These are phyloP conservation scores for Pyricularia grisea DNA, from an alignment of 2,329 filamentous ascomycete species.

Conservation along the genomic window DNA sequence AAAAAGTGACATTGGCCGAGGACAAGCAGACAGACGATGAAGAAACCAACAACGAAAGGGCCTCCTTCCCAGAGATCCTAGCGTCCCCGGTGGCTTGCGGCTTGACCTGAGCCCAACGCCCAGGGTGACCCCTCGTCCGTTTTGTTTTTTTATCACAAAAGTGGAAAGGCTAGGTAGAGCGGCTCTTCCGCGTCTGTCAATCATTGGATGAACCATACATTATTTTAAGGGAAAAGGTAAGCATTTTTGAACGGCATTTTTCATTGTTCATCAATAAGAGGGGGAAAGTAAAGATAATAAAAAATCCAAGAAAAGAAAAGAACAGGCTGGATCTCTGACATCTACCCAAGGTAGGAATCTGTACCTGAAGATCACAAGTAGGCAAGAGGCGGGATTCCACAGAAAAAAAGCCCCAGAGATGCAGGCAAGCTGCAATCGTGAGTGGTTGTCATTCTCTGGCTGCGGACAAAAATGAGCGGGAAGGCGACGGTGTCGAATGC, in stretches of 20 bases:
- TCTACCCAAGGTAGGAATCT: neutral
- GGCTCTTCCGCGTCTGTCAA: neutral
- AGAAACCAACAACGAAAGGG: neutral
- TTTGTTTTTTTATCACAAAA: neutral
- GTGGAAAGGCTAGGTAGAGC: neutral
- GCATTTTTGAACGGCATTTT: neutral
- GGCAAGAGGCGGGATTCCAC: neutral
- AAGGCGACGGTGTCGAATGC: neutral
- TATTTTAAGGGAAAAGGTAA: neutral
- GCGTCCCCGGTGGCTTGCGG: neutral
- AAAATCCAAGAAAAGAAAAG: neutral
- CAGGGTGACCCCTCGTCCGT: neutral
- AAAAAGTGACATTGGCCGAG: no score
- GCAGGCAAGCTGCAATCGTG: neutral
- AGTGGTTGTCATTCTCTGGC: neutral
- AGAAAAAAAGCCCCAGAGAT: neutral
- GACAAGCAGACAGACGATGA: no score
- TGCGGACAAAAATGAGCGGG: neutral
- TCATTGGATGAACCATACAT: neutral
- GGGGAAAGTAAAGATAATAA: neutral
- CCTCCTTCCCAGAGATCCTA: neutral
- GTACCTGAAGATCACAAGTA: neutral
- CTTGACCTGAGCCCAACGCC: neutral
- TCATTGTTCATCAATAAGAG: no score
- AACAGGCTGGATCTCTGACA: neutral